These are phyloP conservation scores for Annulohypoxylon moriforme DNA, from an alignment of 495 filamentous ascomycete species.

Conservation along the genomic window DNA sequence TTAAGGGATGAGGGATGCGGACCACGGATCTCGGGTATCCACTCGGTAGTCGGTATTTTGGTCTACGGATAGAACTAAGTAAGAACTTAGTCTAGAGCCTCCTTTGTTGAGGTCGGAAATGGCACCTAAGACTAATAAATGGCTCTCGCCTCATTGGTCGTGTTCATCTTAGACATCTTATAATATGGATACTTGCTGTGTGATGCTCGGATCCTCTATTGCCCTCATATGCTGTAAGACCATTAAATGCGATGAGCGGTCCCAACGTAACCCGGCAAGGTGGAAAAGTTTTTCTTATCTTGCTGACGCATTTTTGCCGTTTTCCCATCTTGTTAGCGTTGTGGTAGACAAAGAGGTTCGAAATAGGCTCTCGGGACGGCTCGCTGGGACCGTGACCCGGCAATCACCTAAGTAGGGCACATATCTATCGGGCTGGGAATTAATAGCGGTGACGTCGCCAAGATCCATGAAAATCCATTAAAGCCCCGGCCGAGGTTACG, in stretches of 20 bases:
- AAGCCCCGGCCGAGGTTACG: slow-evolving; percentile 11
- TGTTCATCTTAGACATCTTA: slow-evolving; percentile 8
- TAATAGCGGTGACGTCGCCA: slow-evolving; percentile 31
- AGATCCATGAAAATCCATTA: slow-evolving; percentile 26
- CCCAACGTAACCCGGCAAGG: background rate
- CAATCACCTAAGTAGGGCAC: slow-evolving; percentile 22
- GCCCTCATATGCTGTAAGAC: background rate
- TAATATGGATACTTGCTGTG: slow-evolving; percentile 16
- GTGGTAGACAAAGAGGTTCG: slow-evolving; percentile 2
- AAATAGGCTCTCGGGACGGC: slow-evolving; percentile 41
- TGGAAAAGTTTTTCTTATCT: background rate
- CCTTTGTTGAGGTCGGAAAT: slow-evolving; percentile 26
- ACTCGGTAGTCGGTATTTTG: slow-evolving; percentile 36
- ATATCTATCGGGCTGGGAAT: background rate
- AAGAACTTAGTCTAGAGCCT: slow-evolving; percentile 35
- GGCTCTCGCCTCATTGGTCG: slow-evolving; percentile 11
- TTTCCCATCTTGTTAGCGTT: slow-evolving; percentile 4
- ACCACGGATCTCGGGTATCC: slow-evolving; percentile 40
- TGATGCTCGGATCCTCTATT: background rate
- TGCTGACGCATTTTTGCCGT: background rate
- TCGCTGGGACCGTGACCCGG: slow-evolving; percentile 27
- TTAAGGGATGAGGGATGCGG: slow-evolving; percentile 3
- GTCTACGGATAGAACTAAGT: slow-evolving; percentile 16
- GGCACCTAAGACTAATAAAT: slow-evolving; percentile 17
- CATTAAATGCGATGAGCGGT: background rate